Evolutionary conservation across 768 basidiomycete genomes (phyloP).

Genomic region (Xerocomellus chrysenteron): DNA sequence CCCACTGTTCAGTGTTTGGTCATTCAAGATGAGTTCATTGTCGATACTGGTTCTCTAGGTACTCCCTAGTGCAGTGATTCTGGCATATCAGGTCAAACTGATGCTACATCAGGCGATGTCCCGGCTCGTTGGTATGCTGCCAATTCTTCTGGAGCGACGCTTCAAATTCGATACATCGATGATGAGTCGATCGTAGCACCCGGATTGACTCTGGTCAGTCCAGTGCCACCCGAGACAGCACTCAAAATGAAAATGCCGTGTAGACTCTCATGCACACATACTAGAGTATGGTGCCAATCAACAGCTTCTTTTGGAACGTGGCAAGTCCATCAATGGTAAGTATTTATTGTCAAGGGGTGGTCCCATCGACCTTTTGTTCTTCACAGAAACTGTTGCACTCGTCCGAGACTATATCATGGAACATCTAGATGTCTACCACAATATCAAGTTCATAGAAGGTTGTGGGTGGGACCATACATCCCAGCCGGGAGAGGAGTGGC

Average conservation of each 20-base stretch:
- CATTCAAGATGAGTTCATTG: slow-evolving; percentile 49
- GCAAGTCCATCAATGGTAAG: slow-evolving; percentile 55
- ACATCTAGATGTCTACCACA: slow-evolving; percentile 53
- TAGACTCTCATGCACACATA: slow-evolving; percentile 79
- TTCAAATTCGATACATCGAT: slow-evolving; percentile 49
- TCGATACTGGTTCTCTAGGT: slow-evolving; percentile 54
- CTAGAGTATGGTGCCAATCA: slow-evolving; percentile 73
- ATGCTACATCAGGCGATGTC: slow-evolving; percentile 38
- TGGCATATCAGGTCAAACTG: not conserved
- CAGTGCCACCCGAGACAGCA: not conserved
- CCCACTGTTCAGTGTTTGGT: slow-evolving; percentile 63
- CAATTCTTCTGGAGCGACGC: slow-evolving; percentile 23
- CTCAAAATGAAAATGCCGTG: not conserved
- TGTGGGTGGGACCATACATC: slow-evolving; percentile 92
- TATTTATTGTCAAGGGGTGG: not conserved
- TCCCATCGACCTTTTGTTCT: not conserved
- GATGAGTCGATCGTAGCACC: slow-evolving; percentile 65
- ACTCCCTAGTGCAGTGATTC: slow-evolving; percentile 23
- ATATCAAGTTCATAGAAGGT: slow-evolving; percentile 68
- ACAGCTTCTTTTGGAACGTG: slow-evolving; percentile 60
- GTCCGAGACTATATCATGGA: slow-evolving; percentile 60
- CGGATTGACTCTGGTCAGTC: slow-evolving; percentile 60
- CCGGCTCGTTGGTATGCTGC: slow-evolving; percentile 38
- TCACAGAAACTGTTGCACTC: slow-evolving; percentile 58
- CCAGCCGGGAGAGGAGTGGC: slow-evolving; percentile 62